Evolutionary conservation across 2,329 filamentous ascomycete species (phyloP), one percentile per base, ranked within the genome.

Genomic region (Decorospora gaudefroyi): DNA sequence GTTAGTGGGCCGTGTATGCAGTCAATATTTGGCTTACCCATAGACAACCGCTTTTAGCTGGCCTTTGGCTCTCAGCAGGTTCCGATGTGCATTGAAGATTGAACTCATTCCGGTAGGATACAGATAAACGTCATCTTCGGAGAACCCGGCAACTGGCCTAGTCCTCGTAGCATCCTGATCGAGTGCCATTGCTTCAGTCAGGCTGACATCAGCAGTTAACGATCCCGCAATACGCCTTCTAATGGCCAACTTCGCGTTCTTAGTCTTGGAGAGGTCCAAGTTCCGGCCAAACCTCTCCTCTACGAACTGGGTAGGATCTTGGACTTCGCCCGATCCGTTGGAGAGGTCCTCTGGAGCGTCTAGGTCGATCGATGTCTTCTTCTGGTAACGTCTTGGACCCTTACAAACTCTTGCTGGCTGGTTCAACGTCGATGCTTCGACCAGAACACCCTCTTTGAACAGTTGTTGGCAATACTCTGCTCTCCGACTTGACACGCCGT

Each of bases 231-330:
- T 97, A 37, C 93, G 85, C 56, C 88, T 83, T 49, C 85, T 81
- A 54, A 97, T 90, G 22, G 92, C 93, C 10, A 88, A 79, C 66
- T 89, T 95, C 28, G 93, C 93, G 53, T 90, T 86, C 29, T 83
- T 79, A 3, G 91, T 86, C 45, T 95, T 81, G 1, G 84, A 85
- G 6, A 90, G 74, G 62, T 91, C 88, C 28, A 99, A 78, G 58
- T 97, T 97, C 31, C 93, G 82, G 10, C 93, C 93, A 66, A 95
- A 99, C 1, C 93, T 83, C 71, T 97, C 90, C 69, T 99, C 93
- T 1, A 99, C 82, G 59, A 96, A 97, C 22, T 84, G 83, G 3
- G 79, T 82, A 49, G 85, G 86, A 69, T 96, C 91, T 11, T 83
- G 72, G 6, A 74, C 71, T 37, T 79, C 76, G 18, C 70, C 61